phyloP scores from a whole-genome alignment of 345 rosid species.

The Euclidium syriacum region DNA sequence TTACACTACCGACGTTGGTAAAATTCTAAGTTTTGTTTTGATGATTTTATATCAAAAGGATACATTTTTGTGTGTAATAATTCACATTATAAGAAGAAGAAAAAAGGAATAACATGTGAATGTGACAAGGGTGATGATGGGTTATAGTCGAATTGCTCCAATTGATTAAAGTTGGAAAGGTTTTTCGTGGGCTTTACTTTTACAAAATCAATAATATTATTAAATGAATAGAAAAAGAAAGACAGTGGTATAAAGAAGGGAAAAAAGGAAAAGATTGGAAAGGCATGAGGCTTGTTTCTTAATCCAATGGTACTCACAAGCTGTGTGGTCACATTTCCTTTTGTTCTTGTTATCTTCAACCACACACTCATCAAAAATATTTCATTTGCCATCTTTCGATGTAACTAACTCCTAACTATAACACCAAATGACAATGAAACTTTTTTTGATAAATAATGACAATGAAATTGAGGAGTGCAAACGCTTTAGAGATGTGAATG shows the following conservation, averaged over 20 bases:
- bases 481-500: conserved; percentile 11
- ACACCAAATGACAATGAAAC: conserved; percentile 21
- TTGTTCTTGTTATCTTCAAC: conserved; percentile 20
- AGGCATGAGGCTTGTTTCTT: conserved; percentile 40
- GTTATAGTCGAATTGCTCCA: conserved; percentile 23
- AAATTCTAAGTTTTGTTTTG: neutral
- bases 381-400: neutral
- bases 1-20: too few species aligned
- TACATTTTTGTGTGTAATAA: neutral
- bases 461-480: conserved; percentile 11
- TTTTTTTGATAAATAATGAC: too few species aligned
- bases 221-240: conserved; percentile 12
- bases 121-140: conserved; percentile 30
- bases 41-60: neutral
- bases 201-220: neutral
- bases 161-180: conserved; percentile 33
- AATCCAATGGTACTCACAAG: conserved; percentile 29
- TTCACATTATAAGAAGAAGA: neutral
- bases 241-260: conserved; percentile 16
- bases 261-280: conserved; percentile 26
- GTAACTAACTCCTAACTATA: conserved; percentile 21
- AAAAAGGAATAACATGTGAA: conserved; percentile 17
- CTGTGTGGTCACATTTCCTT: conserved; percentile 29
- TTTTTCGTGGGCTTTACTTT: conserved; percentile 36
- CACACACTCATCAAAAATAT: conserved; percentile 5